Evolutionary conservation across 495 filamentous ascomycete species (phyloP).

Genomic region (Daldinia caldariorum): DNA sequence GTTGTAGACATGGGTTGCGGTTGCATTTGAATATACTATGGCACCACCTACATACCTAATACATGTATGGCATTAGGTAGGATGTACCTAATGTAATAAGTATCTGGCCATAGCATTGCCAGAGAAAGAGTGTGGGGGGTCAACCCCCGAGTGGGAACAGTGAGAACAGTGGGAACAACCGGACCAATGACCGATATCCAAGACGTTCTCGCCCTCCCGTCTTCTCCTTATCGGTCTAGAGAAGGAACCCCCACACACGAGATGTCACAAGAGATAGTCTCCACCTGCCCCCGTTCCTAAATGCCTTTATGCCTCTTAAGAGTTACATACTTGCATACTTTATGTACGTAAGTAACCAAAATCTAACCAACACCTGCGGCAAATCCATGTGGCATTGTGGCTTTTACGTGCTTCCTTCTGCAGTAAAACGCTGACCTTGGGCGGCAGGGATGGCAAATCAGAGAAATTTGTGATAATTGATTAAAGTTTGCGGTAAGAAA

Average conservation of each 20-base stretch:
- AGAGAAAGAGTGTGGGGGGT: conserved; percentile 22
- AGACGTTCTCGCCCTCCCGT: conserved; percentile 30
- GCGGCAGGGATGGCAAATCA: conserved; percentile 29
- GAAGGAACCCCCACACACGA: conserved; percentile 19
- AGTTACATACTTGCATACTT: neutral
- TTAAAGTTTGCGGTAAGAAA: conserved; percentile 35
- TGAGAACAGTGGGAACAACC: conserved; percentile 37
- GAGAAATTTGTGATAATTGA: conserved; percentile 39
- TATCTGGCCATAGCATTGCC: neutral
- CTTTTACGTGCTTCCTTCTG: conserved; percentile 14
- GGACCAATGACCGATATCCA: conserved; percentile 19
- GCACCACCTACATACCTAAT: conserved; percentile 8
- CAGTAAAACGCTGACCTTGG: conserved; percentile 17
- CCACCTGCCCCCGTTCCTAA: conserved; percentile 14
- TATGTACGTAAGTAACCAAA: neutral
- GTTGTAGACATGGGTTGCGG: conserved; percentile 30
- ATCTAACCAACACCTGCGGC: conserved; percentile 17
- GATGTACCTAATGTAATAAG: neutral
- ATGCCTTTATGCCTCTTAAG: too few species aligned
- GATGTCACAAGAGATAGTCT: conserved; percentile 4
- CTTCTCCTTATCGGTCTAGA: conserved; percentile 11
- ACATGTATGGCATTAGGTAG: neutral
- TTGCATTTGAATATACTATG: conserved; percentile 34
- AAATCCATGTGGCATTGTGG: conserved; percentile 43
- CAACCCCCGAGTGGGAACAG: conserved; percentile 28